Evolutionary conservation across 2,329 filamentous ascomycete species (phyloP).

Genomic region (Claviceps lovelessii): DNA sequence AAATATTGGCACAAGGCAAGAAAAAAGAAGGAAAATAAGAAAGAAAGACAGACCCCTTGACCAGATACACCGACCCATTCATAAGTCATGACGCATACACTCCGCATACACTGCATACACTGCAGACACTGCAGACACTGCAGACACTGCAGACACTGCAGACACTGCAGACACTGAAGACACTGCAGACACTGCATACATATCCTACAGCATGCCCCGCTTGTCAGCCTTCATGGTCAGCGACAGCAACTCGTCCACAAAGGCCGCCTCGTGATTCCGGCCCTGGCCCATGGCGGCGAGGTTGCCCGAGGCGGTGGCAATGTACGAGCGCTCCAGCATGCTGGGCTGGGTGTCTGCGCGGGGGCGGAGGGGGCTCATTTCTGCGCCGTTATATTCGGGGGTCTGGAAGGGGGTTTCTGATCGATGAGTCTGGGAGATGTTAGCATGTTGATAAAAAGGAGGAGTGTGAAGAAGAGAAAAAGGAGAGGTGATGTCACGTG

Average conservation of each 20-base stretch:
- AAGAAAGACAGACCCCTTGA: too few relatives aligned
- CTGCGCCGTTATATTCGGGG: neutral
- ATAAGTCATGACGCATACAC: too few relatives aligned
- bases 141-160: neutral
- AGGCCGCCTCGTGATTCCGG: conserved; percentile 5
- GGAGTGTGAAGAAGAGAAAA: too few relatives aligned
- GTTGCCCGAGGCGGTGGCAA: conserved; percentile 6
- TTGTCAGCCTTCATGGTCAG: conserved; percentile 9
- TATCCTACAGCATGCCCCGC: neutral
- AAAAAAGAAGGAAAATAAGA: too few relatives aligned
- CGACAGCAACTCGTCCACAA: conserved; percentile 11
- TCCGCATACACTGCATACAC: neutral
- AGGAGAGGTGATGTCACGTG: too few relatives aligned
- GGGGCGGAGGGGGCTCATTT: neutral
- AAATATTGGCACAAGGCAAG: too few relatives aligned
- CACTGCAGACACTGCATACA: neutral
- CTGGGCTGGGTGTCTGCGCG: neutral
- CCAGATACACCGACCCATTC: too few relatives aligned
- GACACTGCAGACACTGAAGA: neutral
- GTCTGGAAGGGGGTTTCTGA: neutral
- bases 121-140: neutral
- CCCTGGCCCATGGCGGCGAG: neutral
- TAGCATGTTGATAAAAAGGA: neutral
- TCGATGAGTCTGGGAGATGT: neutral
- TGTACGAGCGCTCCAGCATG: conserved; percentile 2